Evolutionary conservation across 768 basidiomycete species (phyloP).

Genomic region (Termitomyces sp.): DNA sequence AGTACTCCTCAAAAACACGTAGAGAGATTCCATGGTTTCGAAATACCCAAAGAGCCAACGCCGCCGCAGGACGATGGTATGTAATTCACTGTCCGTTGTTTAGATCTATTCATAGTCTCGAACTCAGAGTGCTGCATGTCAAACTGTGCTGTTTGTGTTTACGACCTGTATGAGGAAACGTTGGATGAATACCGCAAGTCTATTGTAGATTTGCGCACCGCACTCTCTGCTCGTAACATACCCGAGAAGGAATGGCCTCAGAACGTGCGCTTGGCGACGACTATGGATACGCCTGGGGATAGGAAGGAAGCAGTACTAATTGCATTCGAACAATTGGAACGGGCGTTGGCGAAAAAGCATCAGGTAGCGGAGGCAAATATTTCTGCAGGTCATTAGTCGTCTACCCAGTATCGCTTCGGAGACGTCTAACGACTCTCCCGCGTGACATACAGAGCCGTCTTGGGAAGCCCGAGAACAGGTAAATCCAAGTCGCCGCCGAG

Average conservation of each 20-base stretch:
- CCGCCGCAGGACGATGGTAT: slow-evolving; percentile 64
- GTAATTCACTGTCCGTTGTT: slow-evolving; percentile 13
- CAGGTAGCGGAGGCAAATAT: slow-evolving; percentile 7
- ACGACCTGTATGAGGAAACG: slow-evolving; percentile 80
- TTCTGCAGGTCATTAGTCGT: slow-evolving; percentile 19
- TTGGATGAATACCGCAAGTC: slow-evolving; percentile 56
- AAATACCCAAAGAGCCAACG: slow-evolving; percentile 56
- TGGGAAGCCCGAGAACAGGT: not conserved
- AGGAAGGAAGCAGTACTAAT: slow-evolving; percentile 37
- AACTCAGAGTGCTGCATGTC: slow-evolving; percentile 89
- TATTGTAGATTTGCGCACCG: slow-evolving; percentile 39
- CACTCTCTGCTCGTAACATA: slow-evolving; percentile 42
- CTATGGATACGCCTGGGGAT: slow-evolving; percentile 10
- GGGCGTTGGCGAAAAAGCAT: slow-evolving; percentile 43
- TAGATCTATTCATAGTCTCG: not conserved
- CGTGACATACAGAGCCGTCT: not conserved
- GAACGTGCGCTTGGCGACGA: slow-evolving; percentile 27
- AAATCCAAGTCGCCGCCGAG: not conserved
- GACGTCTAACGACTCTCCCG: not conserved
- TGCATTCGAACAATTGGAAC: slow-evolving; percentile 74
- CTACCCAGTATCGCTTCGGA: not conserved
- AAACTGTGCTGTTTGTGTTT: slow-evolving; percentile 87
- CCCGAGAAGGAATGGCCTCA: slow-evolving; percentile 64
- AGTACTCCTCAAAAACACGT: not conserved
- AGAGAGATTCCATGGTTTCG: slow-evolving; percentile 44